A percentile compares a stretch with the other conserved stretches of the same genome.
Conservation (phyloP, 441 rosid genomes). For the Euphorbia schlechtendalii region DNA sequence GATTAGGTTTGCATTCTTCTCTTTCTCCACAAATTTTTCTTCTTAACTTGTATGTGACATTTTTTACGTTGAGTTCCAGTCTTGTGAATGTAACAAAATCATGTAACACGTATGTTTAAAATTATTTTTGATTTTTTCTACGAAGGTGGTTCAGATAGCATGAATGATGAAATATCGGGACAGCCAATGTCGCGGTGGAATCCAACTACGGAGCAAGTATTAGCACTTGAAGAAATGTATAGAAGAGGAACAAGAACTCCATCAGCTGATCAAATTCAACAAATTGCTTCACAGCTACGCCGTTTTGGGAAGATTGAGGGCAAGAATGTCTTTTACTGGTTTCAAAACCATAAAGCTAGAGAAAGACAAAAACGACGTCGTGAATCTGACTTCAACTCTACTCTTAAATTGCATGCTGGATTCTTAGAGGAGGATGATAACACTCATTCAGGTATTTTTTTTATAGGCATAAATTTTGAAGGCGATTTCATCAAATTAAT, state of each 20-base stretch:
- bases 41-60: no score
- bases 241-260: constrained; percentile 75
- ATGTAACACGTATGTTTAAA: no score
- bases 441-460: no score
- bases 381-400: constrained; percentile 8
- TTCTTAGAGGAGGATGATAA: no score
- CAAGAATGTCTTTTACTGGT: constrained; percentile 77
- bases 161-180: neutral
- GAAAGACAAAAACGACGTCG: constrained; percentile 57
- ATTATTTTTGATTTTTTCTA: no score
- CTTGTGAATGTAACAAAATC: no score
- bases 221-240: constrained; percentile 73
- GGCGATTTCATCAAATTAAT: no score
- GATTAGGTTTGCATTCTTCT: neutral
- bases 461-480: no score
- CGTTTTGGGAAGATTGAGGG: constrained; percentile 65
- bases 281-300: constrained; percentile 65
- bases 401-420: constrained; percentile 7
- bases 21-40: no score
- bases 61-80: no score
- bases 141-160: neutral
- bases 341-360: constrained; percentile 73
- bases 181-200: constrained; percentile 58
- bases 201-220: constrained; percentile 78
- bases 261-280: constrained; percentile 75